Evolutionary conservation across 2,329 filamentous ascomycete species (phyloP), one percentile per base, ranked within the genome.

Genomic region (Colletotrichum cordylinicola): DNA sequence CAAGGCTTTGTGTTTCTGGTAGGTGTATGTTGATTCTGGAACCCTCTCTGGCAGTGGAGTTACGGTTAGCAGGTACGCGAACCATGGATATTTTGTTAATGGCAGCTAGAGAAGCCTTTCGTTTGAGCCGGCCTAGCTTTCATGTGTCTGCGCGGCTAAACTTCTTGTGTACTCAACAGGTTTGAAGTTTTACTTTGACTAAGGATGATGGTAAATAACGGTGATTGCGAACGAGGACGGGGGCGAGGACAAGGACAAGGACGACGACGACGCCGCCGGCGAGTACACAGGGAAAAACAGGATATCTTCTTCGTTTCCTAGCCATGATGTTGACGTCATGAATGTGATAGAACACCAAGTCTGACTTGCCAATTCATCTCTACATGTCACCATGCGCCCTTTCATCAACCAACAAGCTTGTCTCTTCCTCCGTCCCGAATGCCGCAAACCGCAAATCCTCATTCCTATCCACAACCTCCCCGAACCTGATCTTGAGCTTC

Each of bases 351-450:
- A 48, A 0, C 39, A n/a, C 9, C 39, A 43, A n/a, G 39, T n/a
- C 0, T n/a, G 18, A 21, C 43, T 1, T 21, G 18, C n/a, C 43
- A 48, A 21, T 2, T 3, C 18, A 48, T 21, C 10, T 0, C 43
- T 21, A n/a, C n/a, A 48, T 48, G 1, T 3, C 43, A 48, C 18
- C 43, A 48, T 48, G 43, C 43, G 43, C 43, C 18, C 43, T 3
- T 52, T 52, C n/a, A 52, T 52, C 21, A 21, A 21, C 43, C 43
- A 52, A 52, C 1, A 52, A 52, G 1, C 43, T 52, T 10, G 43
- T 52, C 43, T 52, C 43, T 52, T 52, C 43, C 43, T 52, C 43
- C 10, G 43, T 52, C n/a, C 43, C 43, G n/a, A 52, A 52, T 52
- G 43, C 43, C 43, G 43, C 43, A 21, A 52, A 52, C 43, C 43